These are phyloP conservation scores for Eucalyptus sp. DNA, from an alignment of 345 rosid species.

Conservation along the genomic window DNA sequence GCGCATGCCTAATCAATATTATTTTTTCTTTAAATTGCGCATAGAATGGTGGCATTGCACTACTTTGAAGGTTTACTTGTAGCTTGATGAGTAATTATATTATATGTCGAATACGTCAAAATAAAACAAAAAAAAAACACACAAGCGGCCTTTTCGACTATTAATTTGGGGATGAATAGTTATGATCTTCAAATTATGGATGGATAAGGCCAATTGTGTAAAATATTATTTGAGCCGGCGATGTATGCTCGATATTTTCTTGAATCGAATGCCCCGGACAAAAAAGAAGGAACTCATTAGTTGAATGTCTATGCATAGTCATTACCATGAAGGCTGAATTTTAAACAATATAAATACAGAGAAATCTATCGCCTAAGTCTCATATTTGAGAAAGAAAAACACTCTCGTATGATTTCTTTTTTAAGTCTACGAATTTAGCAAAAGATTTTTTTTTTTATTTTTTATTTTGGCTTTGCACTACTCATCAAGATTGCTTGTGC, in stretches of 20 bases:
- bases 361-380: neutral
- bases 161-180: neutral
- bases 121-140: neutral
- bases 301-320: neutral
- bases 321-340: neutral
- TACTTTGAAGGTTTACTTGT: neutral
- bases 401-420: neutral
- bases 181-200: neutral
- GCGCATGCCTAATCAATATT: neutral
- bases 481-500: neutral
- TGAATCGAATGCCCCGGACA: neutral
- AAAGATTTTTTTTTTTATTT: neutral
- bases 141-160: neutral
- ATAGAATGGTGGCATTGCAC: neutral
- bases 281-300: neutral
- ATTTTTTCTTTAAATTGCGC: neutral
- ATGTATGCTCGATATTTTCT: neutral
- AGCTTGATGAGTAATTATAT: neutral
- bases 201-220: neutral
- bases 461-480: neutral
- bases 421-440: neutral
- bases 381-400: neutral
- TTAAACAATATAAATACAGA: neutral
- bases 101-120: rapidly evolving
- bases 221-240: neutral